Evolutionary conservation across 345 rosid species (phyloP).

Genomic region (Ceriops tagal): DNA sequence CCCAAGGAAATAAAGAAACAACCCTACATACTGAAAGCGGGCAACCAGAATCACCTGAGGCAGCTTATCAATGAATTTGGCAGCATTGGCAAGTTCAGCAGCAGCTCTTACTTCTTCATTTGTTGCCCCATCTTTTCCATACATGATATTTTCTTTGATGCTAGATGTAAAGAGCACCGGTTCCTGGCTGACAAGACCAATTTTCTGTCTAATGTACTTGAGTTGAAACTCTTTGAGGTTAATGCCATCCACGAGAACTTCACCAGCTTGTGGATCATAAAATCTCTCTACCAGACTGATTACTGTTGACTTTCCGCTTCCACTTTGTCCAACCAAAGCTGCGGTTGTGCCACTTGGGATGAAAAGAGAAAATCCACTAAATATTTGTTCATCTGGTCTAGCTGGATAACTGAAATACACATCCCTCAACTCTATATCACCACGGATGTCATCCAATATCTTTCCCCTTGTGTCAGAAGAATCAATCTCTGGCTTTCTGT

Average conservation of each 20-base stretch:
- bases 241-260: conserved; percentile 43
- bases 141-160: conserved; percentile 46
- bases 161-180: conserved; percentile 41
- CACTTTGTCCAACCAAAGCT: conserved; percentile 58
- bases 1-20: not conserved
- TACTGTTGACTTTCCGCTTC: conserved; percentile 53
- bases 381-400: conserved; percentile 42
- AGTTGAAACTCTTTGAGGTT: conserved; percentile 41
- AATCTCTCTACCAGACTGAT: conserved; percentile 39
- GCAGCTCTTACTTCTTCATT: conserved; percentile 39
- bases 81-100: conserved; percentile 37
- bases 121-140: conserved; percentile 30
- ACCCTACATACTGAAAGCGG: not conserved
- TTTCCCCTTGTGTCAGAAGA: conserved; percentile 37
- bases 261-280: conserved; percentile 47
- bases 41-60: conserved; percentile 11
- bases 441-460: conserved; percentile 36
- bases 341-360: conserved; percentile 34
- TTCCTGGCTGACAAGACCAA: conserved; percentile 52
- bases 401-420: conserved; percentile 46
- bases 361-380: conserved; percentile 43
- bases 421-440: conserved; percentile 44
- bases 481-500: conserved; percentile 44
- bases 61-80: conserved; percentile 26
- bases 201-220: conserved; percentile 45